Evolutionary conservation across 257 asterid species (phyloP), one percentile per base, ranked within the genome.

Genomic region (Asclepias syriaca): DNA sequence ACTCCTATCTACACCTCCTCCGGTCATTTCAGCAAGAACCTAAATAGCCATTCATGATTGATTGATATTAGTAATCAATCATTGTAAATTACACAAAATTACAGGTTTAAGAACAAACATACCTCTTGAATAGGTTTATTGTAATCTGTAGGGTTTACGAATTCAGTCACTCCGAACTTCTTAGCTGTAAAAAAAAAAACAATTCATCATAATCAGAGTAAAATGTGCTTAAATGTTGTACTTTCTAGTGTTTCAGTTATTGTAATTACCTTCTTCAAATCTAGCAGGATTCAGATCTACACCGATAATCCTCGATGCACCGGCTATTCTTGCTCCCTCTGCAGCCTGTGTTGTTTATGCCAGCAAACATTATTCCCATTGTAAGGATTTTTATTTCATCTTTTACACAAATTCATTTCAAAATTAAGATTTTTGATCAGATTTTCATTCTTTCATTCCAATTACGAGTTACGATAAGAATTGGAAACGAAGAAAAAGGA

Each of bases 231-330:
- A 34, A 34, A 34, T 3, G 3, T 4, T 2, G 5, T 34, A 34
- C 39, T 34, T 34, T 34, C 39, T 4, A 29, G 40, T 22, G 65
- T 10, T 29, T 27, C 48, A 34, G 24, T 63, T 14, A 5, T 12
- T 14, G 15, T 6, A 9, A 56, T 11, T 70, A 82, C 97, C 96
- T 66, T 71, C 76, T 69, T 87, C 86, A 61, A 86, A 87, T 73
- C 93, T 85, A 70, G 74, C 78, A 29, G 86, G 21, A 60, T 83
- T 85, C 66, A 85, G 69, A 75, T 89, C 96, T 50, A 89, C 77
- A 32, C 97, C 97, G 43, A 91, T 87, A 2, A 91, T 80, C 81
- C 97, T 84, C 29, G 96, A 86, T 72, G 96, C 93, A n/a, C 93
- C 96, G n/a, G 95, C 88, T 34, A 91, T 61, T 69, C 95, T 80